Base-by-base conservation (phyloP, 2,329 filamentous ascomycete species). In the Exophiala sp. region DNA sequence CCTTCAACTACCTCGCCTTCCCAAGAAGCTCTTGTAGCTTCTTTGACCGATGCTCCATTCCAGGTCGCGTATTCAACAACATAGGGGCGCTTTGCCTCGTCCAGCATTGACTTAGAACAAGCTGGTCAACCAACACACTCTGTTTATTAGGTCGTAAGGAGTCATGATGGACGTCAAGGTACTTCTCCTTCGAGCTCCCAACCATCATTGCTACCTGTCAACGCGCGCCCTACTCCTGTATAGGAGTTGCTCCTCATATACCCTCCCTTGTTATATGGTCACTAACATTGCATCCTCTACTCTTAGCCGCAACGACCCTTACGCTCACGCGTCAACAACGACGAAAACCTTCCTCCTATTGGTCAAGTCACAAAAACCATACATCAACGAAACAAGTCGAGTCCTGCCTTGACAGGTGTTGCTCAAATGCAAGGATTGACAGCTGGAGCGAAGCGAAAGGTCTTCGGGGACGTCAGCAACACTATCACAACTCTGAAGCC, bases 311-410 rank as follows among this genome's bases (percentile, higher is more conserved):
- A 87, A 71, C 82, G 87, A 71, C 82, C 80, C 45, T 62, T 76
- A 63, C 80, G 84, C 66, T 71, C 84, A 68, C 81, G 82, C 69
- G 75, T 80, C 65, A 78, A 79, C 67, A 76, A 75, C 48, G 87
- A 90, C 73, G 89, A 95, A 72, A 94, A 94, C 71, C 72, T 78
- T 55, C 71, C 76, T 46, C 74, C 78, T 50, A 69, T 75, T 50
- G 71, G 69, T 40, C 66, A 68, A 49, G 60, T 76, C 56, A 38
- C 81, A 62, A 84, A 84, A 68, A 75, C 80, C 49, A 75, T 91
- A 58, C 89, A 95, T 64, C 85, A 90, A 65, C 86, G 87, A 59
- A 86, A 90, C 74, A 95, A 95, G 72, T 95, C 91, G 7, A 85
- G 79, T 33, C 84, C 70, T 71, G 86, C 72, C 72, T 80, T 79